phyloP scores from a whole-genome alignment of 768 basidiomycete genomes.

The Mycena crocata region DNA sequence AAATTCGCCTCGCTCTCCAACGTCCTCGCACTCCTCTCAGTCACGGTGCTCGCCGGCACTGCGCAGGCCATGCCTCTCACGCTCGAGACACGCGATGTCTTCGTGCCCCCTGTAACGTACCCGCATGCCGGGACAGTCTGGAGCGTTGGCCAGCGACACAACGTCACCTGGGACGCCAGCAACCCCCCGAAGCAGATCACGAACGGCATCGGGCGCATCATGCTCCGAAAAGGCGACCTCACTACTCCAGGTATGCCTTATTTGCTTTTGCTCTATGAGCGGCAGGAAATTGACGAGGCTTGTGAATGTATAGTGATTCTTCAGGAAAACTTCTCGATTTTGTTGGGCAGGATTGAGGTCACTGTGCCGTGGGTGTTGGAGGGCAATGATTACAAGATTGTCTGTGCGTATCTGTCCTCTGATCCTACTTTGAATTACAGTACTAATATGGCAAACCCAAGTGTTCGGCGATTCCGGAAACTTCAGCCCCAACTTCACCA shows the following conservation, averaged over 20 bases:
- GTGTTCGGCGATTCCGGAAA: constrained; percentile 54
- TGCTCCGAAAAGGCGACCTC: constrained; percentile 37
- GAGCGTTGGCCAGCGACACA: constrained; percentile 28
- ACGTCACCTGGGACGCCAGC: constrained; percentile 42
- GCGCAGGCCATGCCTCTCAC: constrained; percentile 22
- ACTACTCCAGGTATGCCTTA: constrained; percentile 42
- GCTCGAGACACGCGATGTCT: constrained; percentile 32
- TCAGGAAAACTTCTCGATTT: constrained; percentile 43
- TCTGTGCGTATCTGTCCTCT: constrained; percentile 36
- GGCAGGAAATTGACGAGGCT: no score
- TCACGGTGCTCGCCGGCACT: constrained; percentile 14
- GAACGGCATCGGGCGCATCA: constrained; percentile 41
- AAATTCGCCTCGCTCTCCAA: constrained; percentile 25
- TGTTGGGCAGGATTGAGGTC: constrained; percentile 39
- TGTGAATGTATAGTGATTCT: constrained; percentile 35
- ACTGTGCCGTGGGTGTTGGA: constrained; percentile 42
- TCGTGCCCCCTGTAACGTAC: constrained; percentile 31
- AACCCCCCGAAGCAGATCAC: constrained; percentile 45
- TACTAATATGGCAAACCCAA: constrained; percentile 3
- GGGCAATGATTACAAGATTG: constrained; percentile 47
- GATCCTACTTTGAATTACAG: neutral
- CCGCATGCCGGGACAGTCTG: constrained; percentile 34
- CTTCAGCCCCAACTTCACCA: constrained; percentile 46
- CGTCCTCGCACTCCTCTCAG: constrained; percentile 23
- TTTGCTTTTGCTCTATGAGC: no score